Base-by-base conservation (phyloP, 345 rosid species). In the Trapa incisa region DNA sequence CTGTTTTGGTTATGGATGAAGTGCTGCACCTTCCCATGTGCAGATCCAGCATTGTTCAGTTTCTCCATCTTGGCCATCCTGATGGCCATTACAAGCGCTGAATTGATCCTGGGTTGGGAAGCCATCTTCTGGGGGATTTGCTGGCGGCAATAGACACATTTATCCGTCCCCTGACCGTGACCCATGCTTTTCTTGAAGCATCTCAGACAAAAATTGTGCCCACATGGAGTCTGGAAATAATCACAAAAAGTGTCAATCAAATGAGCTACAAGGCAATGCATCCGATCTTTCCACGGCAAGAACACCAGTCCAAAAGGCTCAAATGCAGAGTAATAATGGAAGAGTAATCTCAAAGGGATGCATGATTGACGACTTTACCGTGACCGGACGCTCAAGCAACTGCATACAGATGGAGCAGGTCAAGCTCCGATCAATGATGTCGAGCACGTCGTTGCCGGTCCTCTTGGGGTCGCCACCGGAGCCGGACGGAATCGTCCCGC, bases 141-240 rank as follows among this genome's bases (percentile, higher is more conserved):
- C 3, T 16, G 35, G 12, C 96, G 85, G 68, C 97, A 91, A 37
- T 78, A 86, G 15, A 70, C 82, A 36, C 96, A 86, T 1, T 78
- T 79, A 12, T 56, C 61, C 67, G 85, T 88, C 36, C 83, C 73
- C 72, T 85, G 78, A 6, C 71, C 79, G 29, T 22, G 22, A 75
- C 67, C 91, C 92, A 91, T 22, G 29, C 29, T 22, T 61, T 71
- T 86, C 74, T 82, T 67, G 32, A 91, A 91, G 68, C 97, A 91
- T 47, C 76, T 84, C 2, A 91, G 62, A 67, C 96, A 88, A 66
- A 83, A 91, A 14, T 91, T 91, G 72, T 88, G 97, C 2, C 96
- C 97, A 32, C 96, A 91, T 2, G 97, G 89, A 6, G 90, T 86
- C 92, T 90, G 86, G 5, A 75, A 56, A 63, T 6, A 54, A 17